A percentile compares a stretch with the other conserved stretches of the same genome.
These are phyloP conservation scores for Cadophora sp. DNA, from an alignment of 2,329 filamentous ascomycete species.

Conservation along the genomic window DNA sequence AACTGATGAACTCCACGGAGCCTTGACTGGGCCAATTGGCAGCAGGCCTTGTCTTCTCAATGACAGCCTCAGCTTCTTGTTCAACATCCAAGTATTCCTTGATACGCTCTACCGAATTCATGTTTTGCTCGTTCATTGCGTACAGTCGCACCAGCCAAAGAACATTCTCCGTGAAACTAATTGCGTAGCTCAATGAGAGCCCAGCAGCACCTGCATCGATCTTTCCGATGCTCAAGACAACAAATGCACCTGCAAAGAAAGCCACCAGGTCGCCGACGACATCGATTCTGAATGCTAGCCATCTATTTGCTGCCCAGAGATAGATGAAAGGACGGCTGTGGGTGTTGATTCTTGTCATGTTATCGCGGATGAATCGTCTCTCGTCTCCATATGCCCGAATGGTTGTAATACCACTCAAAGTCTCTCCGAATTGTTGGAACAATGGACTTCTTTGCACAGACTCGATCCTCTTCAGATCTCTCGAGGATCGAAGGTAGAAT, in stretches of 20 bases:
- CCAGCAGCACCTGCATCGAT: conserved; percentile 93
- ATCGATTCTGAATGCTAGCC: conserved; percentile 93
- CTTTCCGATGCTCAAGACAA: conserved; percentile 80
- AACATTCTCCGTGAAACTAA: conserved; percentile 96
- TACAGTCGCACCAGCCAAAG: conserved; percentile 96
- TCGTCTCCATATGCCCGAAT: conserved; percentile 97
- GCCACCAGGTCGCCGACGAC: conserved; percentile 88
- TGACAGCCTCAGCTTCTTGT: conserved; percentile 82
- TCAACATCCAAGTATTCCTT: conserved; percentile 98
- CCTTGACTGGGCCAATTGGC: conserved; percentile 86
- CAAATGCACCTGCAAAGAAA: conserved; percentile 92
- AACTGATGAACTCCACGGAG: conserved; percentile 84
- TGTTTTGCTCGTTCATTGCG: conserved; percentile 95
- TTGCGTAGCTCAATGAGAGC: conserved; percentile 92
- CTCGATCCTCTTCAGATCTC: conserved; percentile 93
- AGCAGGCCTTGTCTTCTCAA: conserved; percentile 79
- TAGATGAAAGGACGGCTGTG: conserved; percentile 95
- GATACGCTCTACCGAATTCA: conserved; percentile 98
- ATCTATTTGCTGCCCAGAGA: conserved; percentile 95
- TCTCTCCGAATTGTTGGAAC: conserved; percentile 98
- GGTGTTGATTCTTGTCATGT: conserved; percentile 84
- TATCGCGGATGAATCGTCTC: conserved; percentile 90
- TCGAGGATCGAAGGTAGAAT: conserved; percentile 91
- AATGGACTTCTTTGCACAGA: conserved; percentile 92
- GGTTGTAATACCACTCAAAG: conserved; percentile 90